Evolutionary conservation across 2,329 filamentous ascomycete genomes (phyloP), one percentile per base, ranked within the genome.

Genomic region (Albophoma yamanashiensis): DNA sequence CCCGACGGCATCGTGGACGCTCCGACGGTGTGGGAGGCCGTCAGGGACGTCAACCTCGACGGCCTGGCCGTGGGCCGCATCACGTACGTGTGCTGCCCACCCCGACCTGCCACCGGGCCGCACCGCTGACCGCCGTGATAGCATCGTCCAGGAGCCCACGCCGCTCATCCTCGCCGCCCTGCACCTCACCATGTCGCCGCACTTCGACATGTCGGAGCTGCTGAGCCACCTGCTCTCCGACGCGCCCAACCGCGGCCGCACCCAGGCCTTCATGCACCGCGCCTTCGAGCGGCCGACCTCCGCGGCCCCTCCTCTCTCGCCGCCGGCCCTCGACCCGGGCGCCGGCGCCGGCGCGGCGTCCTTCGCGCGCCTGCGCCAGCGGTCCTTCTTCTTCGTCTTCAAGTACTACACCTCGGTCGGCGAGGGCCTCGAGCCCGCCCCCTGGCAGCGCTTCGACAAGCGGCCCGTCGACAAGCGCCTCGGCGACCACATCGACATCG

Each of bases 371-470:
- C 72, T 80, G 9, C 79, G 78, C 15, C 83, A 83, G 64, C 75
- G 80, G 8, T 81, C 79, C 9, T 85, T 86, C 68, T 79, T 85
- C 64, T 86, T 87, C 67, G 81, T 78, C 50, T 86, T 87, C 68
- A 85, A 87, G 64, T 87, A 86, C 67, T 86, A 85, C 66, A 87
- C 84, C 6, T 76, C 86, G 8, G 78, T 87, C 15, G 80, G 78
- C 1, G 76, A 81, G 5, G 79, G 78, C 4, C 78, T 83, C 47
- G 74, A 77, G 39, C 84, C 85, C 0, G 81, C 84, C 65, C 75
- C 80, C 7, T 87, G 84, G 83, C 85, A 87, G 66, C 72, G 76
- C 25, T 79, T 79, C 43, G 83, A 86, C 64, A 76, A 74, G 52
- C 70, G 74, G n/a, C 69, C 76, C 0, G 65, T 71, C 40, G 68